Base-by-base conservation (phyloP, 768 basidiomycete genomes). In the Xanthoconium purpureum region DNA sequence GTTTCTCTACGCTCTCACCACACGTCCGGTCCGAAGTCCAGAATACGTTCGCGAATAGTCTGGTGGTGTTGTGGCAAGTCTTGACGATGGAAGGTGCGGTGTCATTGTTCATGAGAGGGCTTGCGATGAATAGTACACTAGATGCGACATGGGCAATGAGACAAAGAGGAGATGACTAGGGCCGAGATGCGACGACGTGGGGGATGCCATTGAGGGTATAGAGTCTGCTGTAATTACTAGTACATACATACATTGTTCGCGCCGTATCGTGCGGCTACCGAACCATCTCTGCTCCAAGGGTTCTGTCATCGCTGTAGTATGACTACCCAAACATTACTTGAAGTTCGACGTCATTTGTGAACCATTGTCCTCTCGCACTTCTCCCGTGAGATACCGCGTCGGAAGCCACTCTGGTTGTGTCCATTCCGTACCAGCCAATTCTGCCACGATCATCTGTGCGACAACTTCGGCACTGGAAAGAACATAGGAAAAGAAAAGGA, bases 341-440 rank as follows among this genome's bases (percentile, higher is more conserved):
- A 24, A 24, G 24, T 5, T 35, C 33, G 33, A 35, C 12, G 6
- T 35, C 30, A 57, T 12, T 55, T 54, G 36, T 8, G 36, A 11
- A 29, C 24, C 17, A 15, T 33, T 15, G 35, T 24, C 24, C 24
- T 8, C 20, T 15, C 42, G 17, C 55, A 55, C 29, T 59, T 58
- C n/a, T 50, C 62, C 70, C 64, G 79, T 82, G 58, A 82, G 67
- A 60, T 80, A 83, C 43, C 77, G 75, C 29, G 75, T 68, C 12
- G 88, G 88, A 36, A 90, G 67, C 88, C 88, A 90, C 14, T 75
- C 71, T 0, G 88, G 88, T 15, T 64, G 55, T 9, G 56, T 67
- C 84, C 85, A 89, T 8, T 61, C 59, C 32, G 70, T 65, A 17
- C 75, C 75, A 3, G 55, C 52, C 10, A 86, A 62, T 37, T 83